phyloP scores from a whole-genome alignment of 2,329 filamentous ascomycete genomes.

The Aspergillus udagawae region DNA sequence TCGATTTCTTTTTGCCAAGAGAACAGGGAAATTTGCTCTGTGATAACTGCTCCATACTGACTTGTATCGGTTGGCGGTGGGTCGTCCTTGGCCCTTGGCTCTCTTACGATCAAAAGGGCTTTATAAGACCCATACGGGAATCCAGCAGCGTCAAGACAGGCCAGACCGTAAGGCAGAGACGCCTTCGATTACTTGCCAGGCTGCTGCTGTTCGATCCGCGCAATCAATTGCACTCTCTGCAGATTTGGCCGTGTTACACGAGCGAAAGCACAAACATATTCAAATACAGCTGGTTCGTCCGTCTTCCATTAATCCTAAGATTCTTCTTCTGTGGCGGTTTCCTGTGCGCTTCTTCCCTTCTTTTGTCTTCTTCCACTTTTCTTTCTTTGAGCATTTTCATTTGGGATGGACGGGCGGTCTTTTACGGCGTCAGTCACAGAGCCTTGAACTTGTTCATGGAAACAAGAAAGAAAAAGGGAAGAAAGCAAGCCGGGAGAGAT shows the following conservation, averaged over 20 bases:
- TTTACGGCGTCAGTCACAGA: neutral
- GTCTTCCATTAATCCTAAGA: slow-evolving; percentile 6
- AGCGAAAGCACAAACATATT: slow-evolving; percentile 30
- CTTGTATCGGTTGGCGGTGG: neutral
- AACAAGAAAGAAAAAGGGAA: neutral
- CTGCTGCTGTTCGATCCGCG: slow-evolving; percentile 17
- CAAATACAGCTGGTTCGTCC: slow-evolving; percentile 27
- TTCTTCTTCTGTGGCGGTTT: slow-evolving; percentile 6
- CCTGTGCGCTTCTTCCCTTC: neutral
- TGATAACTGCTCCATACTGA: neutral
- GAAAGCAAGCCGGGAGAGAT: neutral
- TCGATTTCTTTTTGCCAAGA: slow-evolving; percentile 15
- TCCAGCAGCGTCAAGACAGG: slow-evolving; percentile 4
- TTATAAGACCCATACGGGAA: slow-evolving; percentile 3
- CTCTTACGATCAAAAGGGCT: slow-evolving; percentile 1
- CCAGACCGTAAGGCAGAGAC: neutral
- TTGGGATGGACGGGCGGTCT: neutral
- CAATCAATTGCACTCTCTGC: slow-evolving; percentile 20
- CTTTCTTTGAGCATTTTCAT: neutral
- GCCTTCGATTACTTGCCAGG: slow-evolving; percentile 15
- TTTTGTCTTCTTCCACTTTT: slow-evolving; percentile 1
- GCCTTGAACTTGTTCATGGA: neutral
- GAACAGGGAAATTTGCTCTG: neutral
- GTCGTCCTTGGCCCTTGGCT: neutral
- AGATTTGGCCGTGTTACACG: slow-evolving; percentile 32